phyloP scores from a whole-genome alignment of 495 filamentous ascomycete species.

The Collariella sp. region DNA sequence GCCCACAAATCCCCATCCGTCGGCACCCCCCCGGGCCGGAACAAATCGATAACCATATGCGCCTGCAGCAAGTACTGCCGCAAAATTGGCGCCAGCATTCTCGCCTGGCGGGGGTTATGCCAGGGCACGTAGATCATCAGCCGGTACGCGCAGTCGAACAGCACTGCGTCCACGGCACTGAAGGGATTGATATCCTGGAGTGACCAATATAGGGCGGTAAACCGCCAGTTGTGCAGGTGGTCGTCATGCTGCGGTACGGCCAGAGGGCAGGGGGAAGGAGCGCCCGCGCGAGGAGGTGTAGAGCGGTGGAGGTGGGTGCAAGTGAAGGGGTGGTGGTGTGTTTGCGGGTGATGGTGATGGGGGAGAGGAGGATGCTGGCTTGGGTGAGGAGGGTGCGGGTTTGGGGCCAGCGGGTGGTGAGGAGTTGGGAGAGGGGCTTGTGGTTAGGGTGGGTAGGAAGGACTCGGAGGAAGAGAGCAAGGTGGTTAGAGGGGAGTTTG shows the following conservation, averaged over 20 bases:
- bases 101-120: neutral
- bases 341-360: neutral
- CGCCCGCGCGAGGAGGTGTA: neutral
- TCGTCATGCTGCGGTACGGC: neutral
- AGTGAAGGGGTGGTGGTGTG: neutral
- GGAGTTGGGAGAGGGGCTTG: neutral
- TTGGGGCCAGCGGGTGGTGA: neutral
- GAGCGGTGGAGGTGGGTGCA: neutral
- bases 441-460: neutral
- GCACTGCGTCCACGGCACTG: neutral
- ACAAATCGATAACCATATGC: neutral
- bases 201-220: neutral
- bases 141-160: neutral
- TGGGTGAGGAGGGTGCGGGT: neutral
- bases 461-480: neutral
- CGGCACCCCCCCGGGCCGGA: neutral
- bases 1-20: neutral
- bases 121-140: neutral
- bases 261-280: neutral
- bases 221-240: conserved; percentile 1
- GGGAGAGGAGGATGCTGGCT: neutral
- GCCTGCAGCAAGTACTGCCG: neutral
- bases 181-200: neutral
- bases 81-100: neutral
- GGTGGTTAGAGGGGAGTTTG: neutral